phyloP scores from a whole-genome alignment of 2,329 filamentous ascomycete species.

The Aspergillus oerlinghausenensis region DNA sequence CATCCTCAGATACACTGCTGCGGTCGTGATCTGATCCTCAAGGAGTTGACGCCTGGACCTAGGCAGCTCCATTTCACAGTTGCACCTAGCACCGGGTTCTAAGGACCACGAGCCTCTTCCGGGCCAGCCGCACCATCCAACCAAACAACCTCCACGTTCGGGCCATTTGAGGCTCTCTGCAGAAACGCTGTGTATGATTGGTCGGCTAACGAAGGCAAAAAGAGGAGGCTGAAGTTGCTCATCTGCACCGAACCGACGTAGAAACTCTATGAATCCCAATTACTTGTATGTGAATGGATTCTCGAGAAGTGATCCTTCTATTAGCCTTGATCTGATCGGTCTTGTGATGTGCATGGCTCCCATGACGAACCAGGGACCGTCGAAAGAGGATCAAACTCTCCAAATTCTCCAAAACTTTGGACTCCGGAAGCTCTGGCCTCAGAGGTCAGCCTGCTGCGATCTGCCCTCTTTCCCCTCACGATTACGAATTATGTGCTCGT shows the following conservation, averaged over 20 bases:
- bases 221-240: conserved; percentile 20
- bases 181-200: conserved; percentile 11
- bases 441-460: not conserved
- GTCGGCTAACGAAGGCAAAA: conserved; percentile 7
- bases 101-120: conserved; percentile 14
- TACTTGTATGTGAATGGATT: not conserved
- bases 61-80: not conserved
- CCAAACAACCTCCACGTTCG: conserved; percentile 9
- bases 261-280: conserved; percentile 10
- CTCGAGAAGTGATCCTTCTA: too few species aligned
- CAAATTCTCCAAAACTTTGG: not conserved
- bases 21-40: not conserved
- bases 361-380: not conserved
- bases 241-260: conserved; percentile 19
- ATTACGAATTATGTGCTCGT: not conserved
- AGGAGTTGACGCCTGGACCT: not conserved
- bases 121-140: conserved; percentile 8
- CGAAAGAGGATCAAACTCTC: not conserved
- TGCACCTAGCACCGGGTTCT: conserved; percentile 1
- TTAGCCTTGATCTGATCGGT: not conserved
- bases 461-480: not conserved
- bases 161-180: conserved; percentile 18
- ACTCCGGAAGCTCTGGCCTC: too few species aligned
- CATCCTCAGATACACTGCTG: too few species aligned
- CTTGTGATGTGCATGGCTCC: not conserved